Evolutionary conservation across 2,329 filamentous ascomycete species (phyloP), one percentile per base, ranked within the genome.

Genomic region (Botryosphaeria dothidea): DNA sequence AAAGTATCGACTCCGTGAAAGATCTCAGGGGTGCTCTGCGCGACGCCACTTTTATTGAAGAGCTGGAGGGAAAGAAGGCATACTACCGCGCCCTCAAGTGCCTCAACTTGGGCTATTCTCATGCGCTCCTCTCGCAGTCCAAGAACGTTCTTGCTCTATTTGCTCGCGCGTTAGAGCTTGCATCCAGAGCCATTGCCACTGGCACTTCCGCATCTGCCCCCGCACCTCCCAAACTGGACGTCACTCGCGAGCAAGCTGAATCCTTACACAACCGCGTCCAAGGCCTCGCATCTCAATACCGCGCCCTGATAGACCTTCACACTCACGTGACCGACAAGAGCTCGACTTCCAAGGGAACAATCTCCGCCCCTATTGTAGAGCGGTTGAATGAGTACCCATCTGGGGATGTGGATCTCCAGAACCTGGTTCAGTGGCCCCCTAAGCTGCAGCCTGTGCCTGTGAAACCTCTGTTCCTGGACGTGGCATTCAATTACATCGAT

Each of bases 401-500:
- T 3, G 86, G 85, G 27, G 87, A 86, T 34, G 86, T 92, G 9
- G 88, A 97, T 74, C 82, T 97, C 27, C 83, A 83, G 46, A 94
- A 94, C 69, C 81, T 99, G 27, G 93, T 98, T 52, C 86, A 88
- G 4, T 97, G 93, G 77, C 95, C 95, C 13, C 93, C 94, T 1
- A 91, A 88, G 74, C 81, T 97, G 69, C 88, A 92, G 67, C 85
- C 90, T 1, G 88, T 98, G 43, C 93, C 95, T 0, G 90, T 97
- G 61, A 99, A 99, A 82, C 95, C 95, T 29, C 84, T 98, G 36
- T 98, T 98, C 83, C 87, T 98, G 66, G 95, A 99, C 74, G 90
- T 97, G 7, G 95, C 95, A 9, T 99, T 92, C 91, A 98, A 98
- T 76, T 98, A 97, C 75, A 93, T 99, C 67, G 88, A 92, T 56